These are phyloP conservation scores for Myrica gale DNA, from an alignment of 306 rosid species.

Conservation along the genomic window DNA sequence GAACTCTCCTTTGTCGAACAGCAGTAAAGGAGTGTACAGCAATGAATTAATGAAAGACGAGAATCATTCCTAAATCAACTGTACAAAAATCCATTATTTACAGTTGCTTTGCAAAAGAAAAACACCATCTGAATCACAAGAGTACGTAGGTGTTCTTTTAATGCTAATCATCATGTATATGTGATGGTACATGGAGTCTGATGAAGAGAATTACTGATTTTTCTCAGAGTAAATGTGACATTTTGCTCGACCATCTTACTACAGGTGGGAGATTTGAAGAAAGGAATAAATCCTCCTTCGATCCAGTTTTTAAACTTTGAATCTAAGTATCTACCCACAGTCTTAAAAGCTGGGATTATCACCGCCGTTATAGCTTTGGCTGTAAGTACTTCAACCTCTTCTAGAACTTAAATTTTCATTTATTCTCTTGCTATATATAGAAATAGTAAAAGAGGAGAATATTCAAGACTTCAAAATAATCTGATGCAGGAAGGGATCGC, in stretches of 20 bases:
- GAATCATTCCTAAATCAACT: no score
- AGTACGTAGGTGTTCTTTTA: no score
- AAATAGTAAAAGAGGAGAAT: background rate
- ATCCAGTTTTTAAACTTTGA: slow-evolving; percentile 50
- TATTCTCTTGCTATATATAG: background rate
- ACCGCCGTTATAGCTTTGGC: slow-evolving; percentile 76
- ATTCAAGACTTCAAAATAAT: background rate
- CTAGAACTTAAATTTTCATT: background rate
- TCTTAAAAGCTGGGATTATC: slow-evolving; percentile 47
- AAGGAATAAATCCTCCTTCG: slow-evolving; percentile 73
- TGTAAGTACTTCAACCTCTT: slow-evolving; percentile 36
- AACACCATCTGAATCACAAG: no score
- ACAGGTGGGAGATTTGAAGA: slow-evolving; percentile 78
- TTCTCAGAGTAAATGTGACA: background rate
- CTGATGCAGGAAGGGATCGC: slow-evolving; percentile 86
- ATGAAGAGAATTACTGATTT: background rate
- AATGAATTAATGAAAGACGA: no score
- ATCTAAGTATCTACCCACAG: slow-evolving; percentile 41
- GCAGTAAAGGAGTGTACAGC: no score
- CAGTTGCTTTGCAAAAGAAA: no score
- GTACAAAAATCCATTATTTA: no score
- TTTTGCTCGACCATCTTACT: background rate
- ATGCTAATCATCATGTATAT: no score
- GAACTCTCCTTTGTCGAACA: background rate
- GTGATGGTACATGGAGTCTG: no score